Percentiles rank a stretch among this genome's conserved stretches.
Conservation (phyloP, 441 rosid species). For the Corymbia citriodora region DNA sequence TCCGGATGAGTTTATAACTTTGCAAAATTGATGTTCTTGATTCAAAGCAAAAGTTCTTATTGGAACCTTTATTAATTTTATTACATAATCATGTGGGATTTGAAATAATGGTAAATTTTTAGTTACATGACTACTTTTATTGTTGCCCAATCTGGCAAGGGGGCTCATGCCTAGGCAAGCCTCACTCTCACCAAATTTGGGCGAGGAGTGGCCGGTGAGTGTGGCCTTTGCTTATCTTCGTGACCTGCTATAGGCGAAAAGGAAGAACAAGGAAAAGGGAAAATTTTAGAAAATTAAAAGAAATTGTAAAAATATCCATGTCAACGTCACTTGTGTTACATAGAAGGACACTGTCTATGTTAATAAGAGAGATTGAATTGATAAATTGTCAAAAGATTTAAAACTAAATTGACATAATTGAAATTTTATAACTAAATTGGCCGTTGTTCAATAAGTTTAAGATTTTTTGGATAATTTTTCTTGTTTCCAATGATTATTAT, state of each 20-base stretch:
- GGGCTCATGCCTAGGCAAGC: not conserved
- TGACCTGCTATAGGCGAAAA: not conserved
- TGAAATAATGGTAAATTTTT: not conserved
- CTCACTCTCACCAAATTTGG: not conserved
- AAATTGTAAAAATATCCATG: not conserved
- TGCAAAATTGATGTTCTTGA: not conserved
- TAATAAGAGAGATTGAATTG: not conserved
- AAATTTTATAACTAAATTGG: too few relatives aligned
- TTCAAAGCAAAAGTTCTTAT: not conserved
- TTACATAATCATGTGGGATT: not conserved
- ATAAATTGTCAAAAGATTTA: too few relatives aligned
- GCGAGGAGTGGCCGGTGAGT: not conserved
- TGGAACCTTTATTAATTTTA: not conserved
- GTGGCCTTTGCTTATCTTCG: not conserved
- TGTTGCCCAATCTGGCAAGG: not conserved
- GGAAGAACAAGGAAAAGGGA: not conserved
- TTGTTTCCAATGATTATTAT: too few relatives aligned
- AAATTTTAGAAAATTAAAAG: not conserved
- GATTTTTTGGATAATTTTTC: too few relatives aligned
- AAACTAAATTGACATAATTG: too few relatives aligned
- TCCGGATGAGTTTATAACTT: not conserved
- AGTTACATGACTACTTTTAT: not conserved
- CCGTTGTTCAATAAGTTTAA: fast-evolving
- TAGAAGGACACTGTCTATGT: too few relatives aligned
- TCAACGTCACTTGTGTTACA: fast-evolving